Base-by-base conservation (phyloP, 306 rosid genomes). In the Carpinus fangiana region DNA sequence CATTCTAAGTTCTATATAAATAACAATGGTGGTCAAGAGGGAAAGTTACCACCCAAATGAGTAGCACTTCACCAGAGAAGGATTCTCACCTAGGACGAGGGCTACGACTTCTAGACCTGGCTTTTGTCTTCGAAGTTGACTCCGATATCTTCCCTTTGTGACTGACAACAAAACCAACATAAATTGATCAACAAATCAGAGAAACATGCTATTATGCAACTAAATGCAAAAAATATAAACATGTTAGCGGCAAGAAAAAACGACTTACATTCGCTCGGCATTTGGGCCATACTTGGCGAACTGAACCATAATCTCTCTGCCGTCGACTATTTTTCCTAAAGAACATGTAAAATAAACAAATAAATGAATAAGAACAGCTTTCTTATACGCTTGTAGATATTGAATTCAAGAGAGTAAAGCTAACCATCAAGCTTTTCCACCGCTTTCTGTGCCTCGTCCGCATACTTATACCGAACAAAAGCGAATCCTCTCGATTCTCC, bases 221-320 rank as follows among this genome's bases (percentile, higher is more conserved):
- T 8, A 38, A 38, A 36, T 16, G 50, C 11, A 14, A 14, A 41
- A 17, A 8, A 14, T 18, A 13, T 13, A 41, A 66, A 66, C 72
- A 66, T 3, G 2, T 18, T 38, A 36, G 20, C 38, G 4, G 13
- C 50, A 38, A 57, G 9, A 3, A 57, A 12, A 57, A 57, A 7
- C 12, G 20, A 75, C 91, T 83, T 45, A 90, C 95, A 90, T 90
- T 70, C 84, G 62, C 85, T 90, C 95, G 12, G 95, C 95, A 88
- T 90, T 90, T 11, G 95, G 95, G 46, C 95, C 95, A 5, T 90
- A 90, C 86, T 90, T 90, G n/a, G 95, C 95, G 43, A 90, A 90
- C 72, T 90, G 95, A 80, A 90, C 95, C 95, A 88, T 90, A 76
- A 90, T 90, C 86, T 90, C 95, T 83, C 95, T 85, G 13, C 95